Base-by-base conservation (phyloP, 805 yeast species). In the Candida loeiensis region DNA sequence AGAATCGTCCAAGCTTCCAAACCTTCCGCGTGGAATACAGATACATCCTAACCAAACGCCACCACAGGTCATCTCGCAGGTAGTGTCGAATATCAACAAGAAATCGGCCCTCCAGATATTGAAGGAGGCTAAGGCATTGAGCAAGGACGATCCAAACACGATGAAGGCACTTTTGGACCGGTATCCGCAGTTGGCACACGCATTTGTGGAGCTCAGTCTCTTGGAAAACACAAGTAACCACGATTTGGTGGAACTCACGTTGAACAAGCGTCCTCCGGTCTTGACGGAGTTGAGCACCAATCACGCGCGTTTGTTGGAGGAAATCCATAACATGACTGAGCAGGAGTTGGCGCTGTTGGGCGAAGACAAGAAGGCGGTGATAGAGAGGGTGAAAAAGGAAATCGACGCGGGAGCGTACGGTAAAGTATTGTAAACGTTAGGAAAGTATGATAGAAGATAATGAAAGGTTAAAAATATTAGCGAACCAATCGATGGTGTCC, bases 101-200 rank as follows among this genome's bases (percentile, higher is more conserved):
- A 50, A 51, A 25, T 41, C 55, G 8, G 59, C 59, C 2, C 42
- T 51, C 13, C 47, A 48, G 18, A 44, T 55, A 36, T 36, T 56
- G 60, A 61, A 62, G 25, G 89, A 85, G 45, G 72, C 85, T 12
- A 76, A 80, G 51, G 57, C 64, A 15, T 77, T 85, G 78, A 64
- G 83, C 2, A 57, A 61, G 3, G 71, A 69, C 19, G 73, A 80
- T 43, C 85, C 86, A 0, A 69, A 69, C 4, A 62, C 79, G 43
- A 79, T 85, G 67, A 73, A 67, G 37, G 74, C 73, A 29, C 63
- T 90, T 24, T 64, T 90, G 13, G 71, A 71, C 19, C 77, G 77
- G 46, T 79, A 80, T 43, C 97, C 97, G 0, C 97, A 91, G 58
- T 66, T 91, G 34, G 66, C 86, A 2, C 88, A 80, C 58, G 93